These are phyloP conservation scores for Austroboletus olivaceoglutinosus DNA, from an alignment of 1,284 basidiomycete species.

Conservation along the genomic window DNA sequence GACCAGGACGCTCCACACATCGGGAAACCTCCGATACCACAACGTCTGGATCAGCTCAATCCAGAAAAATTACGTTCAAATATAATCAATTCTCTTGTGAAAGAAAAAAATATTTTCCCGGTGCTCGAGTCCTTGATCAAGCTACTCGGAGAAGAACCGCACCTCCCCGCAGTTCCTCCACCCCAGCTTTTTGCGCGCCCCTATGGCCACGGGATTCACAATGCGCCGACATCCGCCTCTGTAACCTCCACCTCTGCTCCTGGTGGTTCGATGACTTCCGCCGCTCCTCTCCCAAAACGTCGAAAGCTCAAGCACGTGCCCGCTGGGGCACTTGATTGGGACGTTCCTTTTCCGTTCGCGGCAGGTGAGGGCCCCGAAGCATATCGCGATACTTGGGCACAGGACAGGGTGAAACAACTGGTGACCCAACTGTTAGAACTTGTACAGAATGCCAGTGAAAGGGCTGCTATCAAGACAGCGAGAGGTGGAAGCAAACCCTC, in stretches of 20 bases:
- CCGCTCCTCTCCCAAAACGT: conserved; percentile 45
- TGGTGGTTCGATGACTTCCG: background rate
- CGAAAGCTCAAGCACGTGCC: conserved; percentile 65
- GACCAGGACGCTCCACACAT: conserved; percentile 34
- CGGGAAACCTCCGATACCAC: conserved; percentile 7
- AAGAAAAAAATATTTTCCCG: conserved; percentile 65
- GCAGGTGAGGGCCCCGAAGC: conserved; percentile 63
- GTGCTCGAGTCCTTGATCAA: conserved; percentile 59
- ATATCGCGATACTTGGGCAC: conserved; percentile 61
- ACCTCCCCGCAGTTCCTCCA: background rate
- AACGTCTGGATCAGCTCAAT: conserved; percentile 28
- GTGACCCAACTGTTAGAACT: conserved; percentile 59
- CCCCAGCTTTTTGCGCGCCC: conserved; percentile 21
- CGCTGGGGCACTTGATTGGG: conserved; percentile 76
- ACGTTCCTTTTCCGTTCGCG: conserved; percentile 72
- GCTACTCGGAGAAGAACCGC: conserved; percentile 39
- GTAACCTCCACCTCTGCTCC: background rate
- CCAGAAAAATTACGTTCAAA: conserved; percentile 47
- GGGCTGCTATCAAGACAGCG: conserved; percentile 45
- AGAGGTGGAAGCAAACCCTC: conserved; percentile 20
- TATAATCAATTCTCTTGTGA: conserved; percentile 55
- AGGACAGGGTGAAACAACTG: conserved; percentile 57
- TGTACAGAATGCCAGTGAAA: conserved; percentile 55
- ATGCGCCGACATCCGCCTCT: conserved; percentile 13
- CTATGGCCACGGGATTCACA: conserved; percentile 17